Conservation (phyloP, 148 eudicot species). For the Camellia granthamiana region DNA sequence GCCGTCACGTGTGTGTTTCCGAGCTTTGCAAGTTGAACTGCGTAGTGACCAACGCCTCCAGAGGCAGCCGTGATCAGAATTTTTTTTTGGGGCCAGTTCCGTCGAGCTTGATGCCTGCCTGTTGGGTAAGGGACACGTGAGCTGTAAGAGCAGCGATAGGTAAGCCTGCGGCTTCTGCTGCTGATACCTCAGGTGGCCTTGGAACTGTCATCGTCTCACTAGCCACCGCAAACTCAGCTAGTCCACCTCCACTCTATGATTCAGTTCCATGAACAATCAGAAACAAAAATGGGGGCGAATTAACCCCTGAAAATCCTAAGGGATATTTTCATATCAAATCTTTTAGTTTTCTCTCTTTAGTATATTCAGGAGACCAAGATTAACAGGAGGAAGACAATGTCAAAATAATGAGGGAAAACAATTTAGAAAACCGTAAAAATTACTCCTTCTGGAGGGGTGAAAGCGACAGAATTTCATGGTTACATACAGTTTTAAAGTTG, state of each 20-base stretch:
- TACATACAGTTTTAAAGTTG: too few species aligned
- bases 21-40: constrained; percentile 80
- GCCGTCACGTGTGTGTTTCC: constrained; percentile 75
- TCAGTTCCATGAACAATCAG: neutral
- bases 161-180: constrained; percentile 57
- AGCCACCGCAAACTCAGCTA: constrained; percentile 69
- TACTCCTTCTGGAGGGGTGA: too few species aligned
- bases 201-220: constrained; percentile 42
- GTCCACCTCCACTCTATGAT: constrained; percentile 61
- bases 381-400: neutral
- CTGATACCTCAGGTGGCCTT: constrained; percentile 73
- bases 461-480: too few species aligned
- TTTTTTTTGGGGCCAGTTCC: constrained; percentile 50
- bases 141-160: constrained; percentile 67
- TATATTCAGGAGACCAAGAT: neutral
- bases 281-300: neutral
- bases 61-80: constrained; percentile 66
- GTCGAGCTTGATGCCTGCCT: constrained; percentile 53
- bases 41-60: constrained; percentile 79
- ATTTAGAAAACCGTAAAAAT: neutral
- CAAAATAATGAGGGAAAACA: neutral
- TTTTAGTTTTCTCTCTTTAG: neutral
- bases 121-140: constrained; percentile 51
- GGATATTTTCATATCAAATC: neutral
- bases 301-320: neutral